Conservation (phyloP, 1,284 basidiomycete species). For the Trichosporon sp. region DNA sequence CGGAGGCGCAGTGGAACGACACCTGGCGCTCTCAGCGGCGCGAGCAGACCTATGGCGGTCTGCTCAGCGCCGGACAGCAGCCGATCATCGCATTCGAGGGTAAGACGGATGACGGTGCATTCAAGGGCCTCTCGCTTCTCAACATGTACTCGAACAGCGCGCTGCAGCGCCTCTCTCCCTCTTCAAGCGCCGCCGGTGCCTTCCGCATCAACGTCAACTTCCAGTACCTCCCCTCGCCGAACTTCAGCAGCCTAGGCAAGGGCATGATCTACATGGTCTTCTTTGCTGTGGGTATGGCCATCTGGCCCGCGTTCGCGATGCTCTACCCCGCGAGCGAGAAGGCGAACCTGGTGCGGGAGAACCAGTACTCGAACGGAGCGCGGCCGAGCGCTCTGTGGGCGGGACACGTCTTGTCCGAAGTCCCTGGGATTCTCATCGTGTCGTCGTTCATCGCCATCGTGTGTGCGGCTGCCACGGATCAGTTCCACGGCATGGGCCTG, state of each 20-base stretch:
- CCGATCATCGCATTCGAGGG: conserved; percentile 50
- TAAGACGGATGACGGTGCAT: conserved; percentile 46
- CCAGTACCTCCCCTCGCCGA: conserved; percentile 44
- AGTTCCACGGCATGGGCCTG: conserved; percentile 64
- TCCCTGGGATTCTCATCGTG: conserved; percentile 56
- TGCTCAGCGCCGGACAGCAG: neutral
- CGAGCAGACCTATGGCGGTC: neutral
- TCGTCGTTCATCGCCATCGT: conserved; percentile 61
- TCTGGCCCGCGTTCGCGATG: conserved; percentile 72
- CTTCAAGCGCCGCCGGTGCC: conserved; percentile 38
- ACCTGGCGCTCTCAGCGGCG: neutral
- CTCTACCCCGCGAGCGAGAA: conserved; percentile 62
- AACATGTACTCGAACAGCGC: conserved; percentile 64
- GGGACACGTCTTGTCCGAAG: conserved; percentile 70
- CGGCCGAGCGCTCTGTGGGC: conserved; percentile 69
- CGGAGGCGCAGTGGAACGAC: neutral
- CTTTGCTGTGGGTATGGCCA: conserved; percentile 49
- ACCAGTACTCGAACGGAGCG: conserved; percentile 63
- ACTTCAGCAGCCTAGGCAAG: conserved; percentile 25
- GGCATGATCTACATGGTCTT: conserved; percentile 34
- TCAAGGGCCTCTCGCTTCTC: conserved; percentile 56
- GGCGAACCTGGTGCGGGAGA: conserved; percentile 62
- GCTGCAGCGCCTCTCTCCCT: conserved; percentile 54
- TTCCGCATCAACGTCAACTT: conserved; percentile 62
- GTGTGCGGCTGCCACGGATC: conserved; percentile 55